phyloP scores from a whole-genome alignment of 305 asterid species.

The Fraxinus latifolia region DNA sequence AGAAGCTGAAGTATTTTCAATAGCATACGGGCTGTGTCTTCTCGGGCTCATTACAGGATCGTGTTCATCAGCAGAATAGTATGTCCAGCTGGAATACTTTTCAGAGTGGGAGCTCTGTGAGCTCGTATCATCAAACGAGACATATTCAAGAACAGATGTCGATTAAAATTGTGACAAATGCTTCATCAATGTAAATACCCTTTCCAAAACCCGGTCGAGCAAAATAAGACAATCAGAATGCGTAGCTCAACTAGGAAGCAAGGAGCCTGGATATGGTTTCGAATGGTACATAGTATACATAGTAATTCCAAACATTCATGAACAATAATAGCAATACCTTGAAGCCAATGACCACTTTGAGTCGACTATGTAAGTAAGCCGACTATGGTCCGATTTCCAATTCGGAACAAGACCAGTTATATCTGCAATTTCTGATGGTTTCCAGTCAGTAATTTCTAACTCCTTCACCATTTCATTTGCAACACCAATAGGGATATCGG shows the following conservation, averaged over 20 bases:
- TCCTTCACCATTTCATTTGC: constrained; percentile 98
- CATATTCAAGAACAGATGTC: constrained; percentile 42
- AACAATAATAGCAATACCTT: background rate
- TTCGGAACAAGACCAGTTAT: constrained; percentile 69
- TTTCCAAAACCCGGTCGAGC: background rate
- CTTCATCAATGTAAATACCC: background rate
- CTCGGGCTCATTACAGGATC: constrained; percentile 39
- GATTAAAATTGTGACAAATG: background rate
- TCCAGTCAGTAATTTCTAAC: constrained; percentile 78
- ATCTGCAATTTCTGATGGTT: constrained; percentile 79
- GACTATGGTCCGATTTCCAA: too few species aligned
- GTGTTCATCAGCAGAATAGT: constrained; percentile 60
- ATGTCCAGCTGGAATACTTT: constrained; percentile 64
- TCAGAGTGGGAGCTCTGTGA: constrained; percentile 79
- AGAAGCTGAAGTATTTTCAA: constrained; percentile 35
- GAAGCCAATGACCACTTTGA: background rate
- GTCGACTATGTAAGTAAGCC: too few species aligned
- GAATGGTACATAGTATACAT: background rate
- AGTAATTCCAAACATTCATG: background rate
- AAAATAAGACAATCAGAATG: background rate
- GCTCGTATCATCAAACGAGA: constrained; percentile 67
- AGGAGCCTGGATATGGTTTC: background rate
- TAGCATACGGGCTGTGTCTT: constrained; percentile 23
- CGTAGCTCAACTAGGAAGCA: background rate
- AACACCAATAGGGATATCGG: constrained; percentile 75